Conservation (phyloP, 352 stramenopile species). For the Globisporangium lucens region DNA sequence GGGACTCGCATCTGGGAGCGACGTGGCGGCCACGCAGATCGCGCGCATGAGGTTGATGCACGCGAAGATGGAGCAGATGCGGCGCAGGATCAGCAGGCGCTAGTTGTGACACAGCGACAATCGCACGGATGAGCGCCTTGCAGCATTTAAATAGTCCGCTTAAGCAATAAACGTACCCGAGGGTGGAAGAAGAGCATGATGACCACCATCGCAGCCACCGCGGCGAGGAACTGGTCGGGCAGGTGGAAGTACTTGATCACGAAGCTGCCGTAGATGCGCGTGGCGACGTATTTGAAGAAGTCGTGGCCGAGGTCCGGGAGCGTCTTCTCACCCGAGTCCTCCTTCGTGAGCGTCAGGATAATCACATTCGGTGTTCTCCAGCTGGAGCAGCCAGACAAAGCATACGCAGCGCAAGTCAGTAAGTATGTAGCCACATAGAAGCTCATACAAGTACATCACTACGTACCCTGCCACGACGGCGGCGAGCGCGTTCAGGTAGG, state of each 20-base stretch:
- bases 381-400: too few species aligned
- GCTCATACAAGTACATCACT: neutral
- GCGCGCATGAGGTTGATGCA: slow-evolving; percentile 86
- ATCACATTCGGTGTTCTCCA: slow-evolving; percentile 85
- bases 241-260: slow-evolving; percentile 87
- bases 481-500: slow-evolving; percentile 81
- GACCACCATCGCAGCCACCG: slow-evolving; percentile 62
- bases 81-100: slow-evolving; percentile 78
- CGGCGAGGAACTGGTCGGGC: slow-evolving; percentile 78
- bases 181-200: slow-evolving; percentile 74
- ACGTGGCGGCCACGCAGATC: slow-evolving; percentile 85
- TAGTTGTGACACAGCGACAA: slow-evolving; percentile 19
- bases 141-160: neutral
- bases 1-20: slow-evolving; percentile 79
- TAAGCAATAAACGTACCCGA: slow-evolving; percentile 39
- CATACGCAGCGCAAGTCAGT: neutral
- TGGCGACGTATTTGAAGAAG: slow-evolving; percentile 85
- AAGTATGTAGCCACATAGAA: neutral
- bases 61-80: slow-evolving; percentile 82
- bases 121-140: slow-evolving; percentile 3
- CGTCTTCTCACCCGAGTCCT: slow-evolving; percentile 66
- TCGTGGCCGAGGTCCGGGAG: slow-evolving; percentile 83
- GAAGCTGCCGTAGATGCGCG: slow-evolving; percentile 77
- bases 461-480: slow-evolving; percentile 63
- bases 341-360: slow-evolving; percentile 60